phyloP scores from a whole-genome alignment of 148 eudicot genomes.

The Gaultheria prostrata region DNA sequence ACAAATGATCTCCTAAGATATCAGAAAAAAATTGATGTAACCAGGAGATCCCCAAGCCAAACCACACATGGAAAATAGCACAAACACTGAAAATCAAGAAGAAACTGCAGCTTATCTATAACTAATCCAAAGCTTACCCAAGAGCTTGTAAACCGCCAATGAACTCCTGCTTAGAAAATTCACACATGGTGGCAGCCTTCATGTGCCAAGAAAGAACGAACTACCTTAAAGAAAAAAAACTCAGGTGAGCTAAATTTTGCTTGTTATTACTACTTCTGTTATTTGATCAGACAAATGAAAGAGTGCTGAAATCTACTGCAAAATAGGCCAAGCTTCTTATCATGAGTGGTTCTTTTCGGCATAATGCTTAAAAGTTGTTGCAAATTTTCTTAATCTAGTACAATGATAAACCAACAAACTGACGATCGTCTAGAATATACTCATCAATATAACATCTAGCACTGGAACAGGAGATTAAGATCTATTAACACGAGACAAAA shows the following conservation, averaged over 20 bases:
- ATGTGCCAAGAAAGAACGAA: slow-evolving; percentile 95
- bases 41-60: too few relatives aligned
- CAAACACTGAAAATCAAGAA: too few relatives aligned
- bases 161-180: slow-evolving; percentile 92
- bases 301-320: neutral
- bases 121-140: slow-evolving; percentile 47
- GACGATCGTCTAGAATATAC: neutral
- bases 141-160: slow-evolving; percentile 76
- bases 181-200: slow-evolving; percentile 99
- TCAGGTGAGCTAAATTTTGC: slow-evolving; percentile 6
- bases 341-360: neutral
- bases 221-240: slow-evolving; percentile 38
- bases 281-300: neutral
- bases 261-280: neutral
- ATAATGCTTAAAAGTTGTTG: neutral
- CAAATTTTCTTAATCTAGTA: neutral
- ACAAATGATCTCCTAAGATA: neutral
- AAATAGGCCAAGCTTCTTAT: neutral
- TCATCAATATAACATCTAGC: neutral
- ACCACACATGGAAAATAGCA: too few relatives aligned
- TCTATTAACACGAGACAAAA: neutral
- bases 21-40: neutral
- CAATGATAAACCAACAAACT: neutral
- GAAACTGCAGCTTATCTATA: neutral
- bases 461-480: neutral